Evolutionary conservation across 805 yeast species (phyloP).

Genomic region (Wickerhamiella vanderwaltii): DNA sequence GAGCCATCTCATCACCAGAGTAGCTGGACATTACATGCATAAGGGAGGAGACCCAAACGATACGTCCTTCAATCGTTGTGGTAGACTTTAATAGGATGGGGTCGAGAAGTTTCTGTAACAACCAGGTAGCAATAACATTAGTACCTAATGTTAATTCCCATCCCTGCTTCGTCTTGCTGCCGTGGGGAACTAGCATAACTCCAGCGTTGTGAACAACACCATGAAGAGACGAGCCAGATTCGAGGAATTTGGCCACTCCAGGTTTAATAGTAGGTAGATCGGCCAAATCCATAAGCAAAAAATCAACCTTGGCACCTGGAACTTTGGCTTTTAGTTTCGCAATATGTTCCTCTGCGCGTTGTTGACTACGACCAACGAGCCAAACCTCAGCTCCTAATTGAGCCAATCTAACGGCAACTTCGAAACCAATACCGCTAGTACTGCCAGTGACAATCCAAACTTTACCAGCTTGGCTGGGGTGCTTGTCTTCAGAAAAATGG

Average conservation of each 20-base stretch:
- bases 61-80: slow-evolving; percentile 30
- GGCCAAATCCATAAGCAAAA: slow-evolving; percentile 17
- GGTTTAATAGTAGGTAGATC: slow-evolving; percentile 34
- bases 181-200: slow-evolving; percentile 25
- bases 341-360: slow-evolving; percentile 27
- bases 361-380: slow-evolving; percentile 29
- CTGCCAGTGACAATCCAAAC: slow-evolving; percentile 20
- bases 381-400: slow-evolving; percentile 28
- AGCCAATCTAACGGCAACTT: slow-evolving; percentile 6
- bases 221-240: slow-evolving; percentile 25
- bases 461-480: slow-evolving; percentile 18
- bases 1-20: slow-evolving; percentile 28
- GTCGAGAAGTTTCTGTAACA: slow-evolving; percentile 29
- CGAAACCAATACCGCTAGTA: slow-evolving; percentile 11
- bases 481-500: no score
- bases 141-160: slow-evolving; percentile 37
- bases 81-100: slow-evolving; percentile 27
- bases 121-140: slow-evolving; percentile 36
- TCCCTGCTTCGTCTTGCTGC: slow-evolving; percentile 31
- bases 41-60: slow-evolving; percentile 37
- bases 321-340: slow-evolving; percentile 23
- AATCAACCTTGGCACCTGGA: slow-evolving; percentile 20
- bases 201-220: slow-evolving; percentile 37
- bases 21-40: slow-evolving; percentile 27
- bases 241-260: slow-evolving; percentile 27